Evolutionary conservation across 2,329 filamentous ascomycete species (phyloP), one percentile per base, ranked within the genome.

Genomic region (Scleromitrula shiraiana): DNA sequence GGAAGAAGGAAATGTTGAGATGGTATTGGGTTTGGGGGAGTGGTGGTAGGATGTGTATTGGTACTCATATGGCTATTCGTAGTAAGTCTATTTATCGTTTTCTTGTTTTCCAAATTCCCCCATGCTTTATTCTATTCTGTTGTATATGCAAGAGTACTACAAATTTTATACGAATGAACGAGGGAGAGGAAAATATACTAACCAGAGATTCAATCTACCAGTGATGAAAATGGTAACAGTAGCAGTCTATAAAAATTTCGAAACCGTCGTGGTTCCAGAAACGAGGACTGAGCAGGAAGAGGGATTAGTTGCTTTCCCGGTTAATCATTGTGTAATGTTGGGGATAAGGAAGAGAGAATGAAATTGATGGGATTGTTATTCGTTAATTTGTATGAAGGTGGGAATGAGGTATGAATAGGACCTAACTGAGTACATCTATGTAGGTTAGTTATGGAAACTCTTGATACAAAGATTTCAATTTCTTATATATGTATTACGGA

Each of bases 201-300:
- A 32, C 29, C 12, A n/a, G 2, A 32, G 7, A n/a, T 12, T 32
- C 24, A 38, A 37, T 17, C 59, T 56, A 56, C 61, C 55, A 82
- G 83, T 84, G 53, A 85, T 88, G 70, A 88, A 88, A 65, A 69
- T 82, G 43, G 75, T 82, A 5, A 67, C 82, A 26, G 81, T 82
- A 0, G 74, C 77, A 2, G 75, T 90, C 8, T 90, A 87, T 63
- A 76, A 77, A 2, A 83, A 81, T 49, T 85, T 76, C 60, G 72
- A 64, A 3, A 82, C 74, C 0, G 63, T 70, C 2, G 69, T 84
- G 40, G 70, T 84, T 2, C 68, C 83, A 48, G 80, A 83, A 52
- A 67, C 69, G 1, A 74, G 73, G 1, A 81, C 85, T 52, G 77
- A 83, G 57, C 78, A 76, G 51, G 74, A 73, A 2, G 81, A 84